Evolutionary conservation across 176 grass and related monocot species (phyloP).

Genomic region (Leersia perrieri): DNA sequence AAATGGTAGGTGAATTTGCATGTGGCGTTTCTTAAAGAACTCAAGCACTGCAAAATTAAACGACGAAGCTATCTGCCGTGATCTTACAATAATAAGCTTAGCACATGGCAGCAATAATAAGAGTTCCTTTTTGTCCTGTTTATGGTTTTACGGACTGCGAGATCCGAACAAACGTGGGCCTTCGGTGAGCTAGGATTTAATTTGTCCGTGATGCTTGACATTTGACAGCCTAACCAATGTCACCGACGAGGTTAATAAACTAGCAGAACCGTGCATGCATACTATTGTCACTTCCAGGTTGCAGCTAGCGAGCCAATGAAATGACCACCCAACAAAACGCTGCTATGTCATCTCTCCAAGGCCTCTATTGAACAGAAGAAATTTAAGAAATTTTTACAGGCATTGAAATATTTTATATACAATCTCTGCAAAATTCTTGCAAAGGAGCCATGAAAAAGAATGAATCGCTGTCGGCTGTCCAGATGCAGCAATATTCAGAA

Average conservation of each 20-base stretch:
- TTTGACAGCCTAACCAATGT: neutral
- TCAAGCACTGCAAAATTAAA: neutral
- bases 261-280: neutral
- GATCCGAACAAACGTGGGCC: neutral
- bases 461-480: no score
- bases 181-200: neutral
- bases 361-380: no score
- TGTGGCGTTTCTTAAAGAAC: neutral
- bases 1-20: neutral
- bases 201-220: conserved; percentile 17
- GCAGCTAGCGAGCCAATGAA: neutral
- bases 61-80: neutral
- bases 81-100: neutral
- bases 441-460: no score
- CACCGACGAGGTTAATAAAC: conserved; percentile 16
- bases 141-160: neutral
- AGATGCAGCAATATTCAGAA: no score
- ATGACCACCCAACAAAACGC: neutral
- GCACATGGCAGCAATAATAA: neutral
- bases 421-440: no score
- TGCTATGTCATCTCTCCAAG: no score
- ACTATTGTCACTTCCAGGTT: neutral
- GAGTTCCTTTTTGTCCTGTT: neutral
- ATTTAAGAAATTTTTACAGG: no score
- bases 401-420: no score